A percentile compares a stretch with the other conserved stretches of the same genome.
These are phyloP conservation scores for Stachybotrys echinatus DNA, from an alignment of 2,329 filamentous ascomycete genomes.

Conservation along the genomic window DNA sequence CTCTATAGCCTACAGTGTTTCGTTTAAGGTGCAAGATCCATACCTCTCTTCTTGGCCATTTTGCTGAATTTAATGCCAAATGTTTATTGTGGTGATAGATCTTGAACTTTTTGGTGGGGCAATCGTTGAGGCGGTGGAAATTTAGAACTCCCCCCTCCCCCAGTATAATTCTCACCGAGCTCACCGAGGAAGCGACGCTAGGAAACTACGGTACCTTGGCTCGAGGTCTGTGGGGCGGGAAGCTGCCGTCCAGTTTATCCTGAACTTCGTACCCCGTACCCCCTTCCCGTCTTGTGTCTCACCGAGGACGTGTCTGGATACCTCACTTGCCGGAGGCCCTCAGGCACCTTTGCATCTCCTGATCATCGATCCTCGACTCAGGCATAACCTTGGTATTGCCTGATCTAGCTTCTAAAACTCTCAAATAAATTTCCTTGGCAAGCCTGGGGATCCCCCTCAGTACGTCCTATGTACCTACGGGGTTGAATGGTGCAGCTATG, in stretches of 20 bases:
- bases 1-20: too few relatives aligned
- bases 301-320: constrained; percentile 9
- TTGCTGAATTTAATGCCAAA: constrained; percentile 4
- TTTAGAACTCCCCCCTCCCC: not conserved
- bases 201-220: not conserved
- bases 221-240: not conserved
- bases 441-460: too few relatives aligned
- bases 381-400: too few relatives aligned
- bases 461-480: too few relatives aligned
- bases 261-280: not conserved
- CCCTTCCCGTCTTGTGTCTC: constrained; percentile 1
- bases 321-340: not conserved
- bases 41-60: constrained; percentile 27
- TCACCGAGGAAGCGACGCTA: not conserved
- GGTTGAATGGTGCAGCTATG: constrained; percentile 11
- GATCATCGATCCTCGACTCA: too few relatives aligned
- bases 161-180: not conserved
- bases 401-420: too few relatives aligned
- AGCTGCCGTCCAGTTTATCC: not conserved
- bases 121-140: constrained; percentile 3
- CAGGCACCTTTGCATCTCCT: not conserved
- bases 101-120: constrained; percentile 8
- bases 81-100: constrained; percentile 8
- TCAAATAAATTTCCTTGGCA: too few relatives aligned
- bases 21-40: fast-evolving